These are phyloP conservation scores for Meredithiella fracta DNA, from an alignment of 2,329 filamentous ascomycete genomes.

Conservation along the genomic window DNA sequence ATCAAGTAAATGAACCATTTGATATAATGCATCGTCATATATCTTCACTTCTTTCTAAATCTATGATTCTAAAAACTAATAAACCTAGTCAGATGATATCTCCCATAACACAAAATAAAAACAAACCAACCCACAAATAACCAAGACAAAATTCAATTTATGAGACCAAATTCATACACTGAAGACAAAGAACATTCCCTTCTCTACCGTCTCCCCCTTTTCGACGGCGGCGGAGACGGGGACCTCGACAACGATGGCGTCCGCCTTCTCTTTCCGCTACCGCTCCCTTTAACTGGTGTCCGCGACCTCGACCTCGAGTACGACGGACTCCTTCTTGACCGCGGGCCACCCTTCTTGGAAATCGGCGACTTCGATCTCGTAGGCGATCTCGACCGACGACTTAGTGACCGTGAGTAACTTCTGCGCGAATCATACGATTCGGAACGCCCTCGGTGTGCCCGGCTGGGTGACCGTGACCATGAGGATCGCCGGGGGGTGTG, in stretches of 20 bases:
- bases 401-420: constrained; percentile 12
- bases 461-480: constrained; percentile 16
- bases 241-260: constrained; percentile 13
- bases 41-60: too few relatives aligned
- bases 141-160: neutral
- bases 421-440: neutral
- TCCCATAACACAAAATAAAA: too few relatives aligned
- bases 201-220: constrained; percentile 14
- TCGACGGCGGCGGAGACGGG: constrained; percentile 14
- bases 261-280: constrained; percentile 11
- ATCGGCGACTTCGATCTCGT: constrained; percentile 17
- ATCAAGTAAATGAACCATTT: too few relatives aligned
- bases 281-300: constrained; percentile 2
- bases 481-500: too few relatives aligned
- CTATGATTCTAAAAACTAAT: too few relatives aligned
- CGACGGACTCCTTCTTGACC: neutral
- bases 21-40: too few relatives aligned
- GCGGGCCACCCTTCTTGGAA: constrained; percentile 15
- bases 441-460: constrained; percentile 12
- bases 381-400: constrained; percentile 5
- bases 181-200: neutral
- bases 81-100: too few relatives aligned
- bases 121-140: neutral
- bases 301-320: constrained; percentile 8
- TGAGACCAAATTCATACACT: neutral